Evolutionary conservation across 805 yeast genomes (phyloP).

Genomic region (Saccharomycopsis javanensis): DNA sequence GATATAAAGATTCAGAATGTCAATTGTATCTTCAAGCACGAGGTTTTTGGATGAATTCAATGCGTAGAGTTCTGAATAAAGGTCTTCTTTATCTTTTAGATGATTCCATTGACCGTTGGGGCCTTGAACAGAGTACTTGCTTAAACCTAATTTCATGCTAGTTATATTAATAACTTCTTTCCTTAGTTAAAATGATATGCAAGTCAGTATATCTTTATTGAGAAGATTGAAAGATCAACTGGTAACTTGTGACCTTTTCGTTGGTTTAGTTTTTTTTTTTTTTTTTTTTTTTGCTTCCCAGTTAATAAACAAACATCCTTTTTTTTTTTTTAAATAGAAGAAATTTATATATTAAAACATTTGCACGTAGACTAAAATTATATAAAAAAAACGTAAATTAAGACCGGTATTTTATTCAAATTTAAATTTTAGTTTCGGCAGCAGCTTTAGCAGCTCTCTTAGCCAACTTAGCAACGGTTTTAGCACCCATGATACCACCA

Average conservation of each 20-base stretch:
- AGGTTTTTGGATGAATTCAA: background rate
- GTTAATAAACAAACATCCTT: background rate
- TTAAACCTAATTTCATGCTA: background rate
- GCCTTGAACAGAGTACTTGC: constrained; percentile 2
- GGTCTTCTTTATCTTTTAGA: constrained; percentile 1
- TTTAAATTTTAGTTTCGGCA: constrained; percentile 23
- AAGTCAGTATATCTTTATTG: background rate
- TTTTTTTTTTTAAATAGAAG: background rate
- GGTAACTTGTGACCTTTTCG: too few species aligned
- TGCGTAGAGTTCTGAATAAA: background rate
- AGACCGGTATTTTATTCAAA: constrained; percentile 2
- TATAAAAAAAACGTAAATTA: background rate
- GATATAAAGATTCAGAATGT: background rate
- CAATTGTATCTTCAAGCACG: background rate
- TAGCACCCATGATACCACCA: constrained; percentile 97
- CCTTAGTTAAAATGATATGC: background rate
- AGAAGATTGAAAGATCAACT: too few species aligned
- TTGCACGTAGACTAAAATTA: constrained; percentile 1
- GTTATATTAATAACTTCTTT: background rate
- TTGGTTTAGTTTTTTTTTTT: background rate
- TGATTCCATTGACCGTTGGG: constrained; percentile 7
- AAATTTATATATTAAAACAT: constrained; percentile 1
- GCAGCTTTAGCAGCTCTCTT: constrained; percentile 48
- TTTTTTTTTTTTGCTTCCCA: background rate
- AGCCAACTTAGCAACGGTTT: constrained; percentile 78